Base-by-base conservation (phyloP, 2,329 filamentous ascomycete genomes). In the Pseudogymnoascus sp. region DNA sequence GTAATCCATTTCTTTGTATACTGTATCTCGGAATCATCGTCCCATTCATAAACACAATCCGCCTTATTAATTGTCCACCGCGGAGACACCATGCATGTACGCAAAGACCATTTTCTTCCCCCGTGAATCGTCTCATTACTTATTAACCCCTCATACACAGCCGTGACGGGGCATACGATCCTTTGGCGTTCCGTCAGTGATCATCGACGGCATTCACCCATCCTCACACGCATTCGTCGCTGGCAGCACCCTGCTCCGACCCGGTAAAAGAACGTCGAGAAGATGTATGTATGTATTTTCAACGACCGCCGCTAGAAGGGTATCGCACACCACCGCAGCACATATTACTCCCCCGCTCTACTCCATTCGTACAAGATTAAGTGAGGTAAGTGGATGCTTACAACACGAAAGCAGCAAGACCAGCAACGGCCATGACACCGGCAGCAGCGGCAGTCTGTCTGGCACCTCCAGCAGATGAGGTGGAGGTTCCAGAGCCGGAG, bases 401-500 rank as follows among this genome's bases (percentile, higher is more conserved):
- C 55, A 59, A 59, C 30, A 59, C 55, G 55, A 59, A 39, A 14
- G 55, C 55, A 8, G 55, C 55, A 59, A 59, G 55, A 59, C 55
- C 55, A 28, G 35, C 55, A 16, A 59, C 28, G 55, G 55, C 55
- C 55, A 59, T 59, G 55, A 59, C 30, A 39, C 30, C 55, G 28
- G 55, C 55, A 23, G 30, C 55, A 59, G 55, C 55, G 30, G 55
- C 35, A 30, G 45, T 52, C 55, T 59, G 55, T 9, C 55, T 28
- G 35, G 55, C 55, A 59, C 55, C 55, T 30, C 49, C 58, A 52
- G 60, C 63, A 6, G 61, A 58, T 23, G 61, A 64, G 25, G 58
- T 64, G 33, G 65, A 65, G 2, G 59, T 42, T 5, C 28, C 42
- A 16, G 62, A 63, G 22, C 63, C 64, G 45, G 39, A 52, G 2